These are phyloP conservation scores for Metroxylon sagu DNA, from an alignment of 176 grass and related monocot species.

Conservation along the genomic window DNA sequence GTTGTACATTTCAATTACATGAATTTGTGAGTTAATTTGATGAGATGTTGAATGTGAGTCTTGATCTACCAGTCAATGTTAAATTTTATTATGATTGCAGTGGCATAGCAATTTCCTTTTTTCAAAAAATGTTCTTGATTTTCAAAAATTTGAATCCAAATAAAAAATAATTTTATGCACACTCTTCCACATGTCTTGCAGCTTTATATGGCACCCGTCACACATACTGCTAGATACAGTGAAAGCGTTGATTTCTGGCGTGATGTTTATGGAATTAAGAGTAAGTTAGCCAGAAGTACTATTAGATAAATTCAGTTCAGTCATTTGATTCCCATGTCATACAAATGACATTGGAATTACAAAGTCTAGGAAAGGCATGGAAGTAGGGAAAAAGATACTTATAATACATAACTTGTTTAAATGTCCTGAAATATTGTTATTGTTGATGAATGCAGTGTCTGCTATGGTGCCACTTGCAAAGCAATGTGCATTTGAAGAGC, in stretches of 20 bases:
- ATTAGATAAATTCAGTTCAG: too few relatives aligned
- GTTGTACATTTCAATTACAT: too few relatives aligned
- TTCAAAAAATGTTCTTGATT: background rate
- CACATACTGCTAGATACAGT: constrained; percentile 63
- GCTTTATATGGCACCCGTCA: constrained; percentile 94
- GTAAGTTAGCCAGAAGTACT: constrained; percentile 38
- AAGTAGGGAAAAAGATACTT: too few relatives aligned
- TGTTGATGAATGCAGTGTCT: constrained; percentile 46
- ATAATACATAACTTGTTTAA: too few relatives aligned
- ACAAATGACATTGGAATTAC: too few relatives aligned
- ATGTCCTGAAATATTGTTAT: background rate
- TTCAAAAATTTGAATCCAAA: too few relatives aligned
- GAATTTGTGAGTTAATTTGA: too few relatives aligned
- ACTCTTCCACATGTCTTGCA: constrained; percentile 25
- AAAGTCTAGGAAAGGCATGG: too few relatives aligned
- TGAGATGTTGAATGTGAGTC: too few relatives aligned
- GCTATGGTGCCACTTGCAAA: constrained; percentile 75
- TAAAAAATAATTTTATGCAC: too few relatives aligned
- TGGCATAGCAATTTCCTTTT: background rate
- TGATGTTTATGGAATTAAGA: constrained; percentile 97
- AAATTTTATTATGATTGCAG: background rate
- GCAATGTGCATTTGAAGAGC: constrained; percentile 81
- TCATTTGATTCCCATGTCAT: constrained; percentile 11
- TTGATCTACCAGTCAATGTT: too few relatives aligned
- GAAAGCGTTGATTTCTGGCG: constrained; percentile 95